phyloP scores from a whole-genome alignment of 2,329 filamentous ascomycete species.

The Sclerotinia borealis region DNA sequence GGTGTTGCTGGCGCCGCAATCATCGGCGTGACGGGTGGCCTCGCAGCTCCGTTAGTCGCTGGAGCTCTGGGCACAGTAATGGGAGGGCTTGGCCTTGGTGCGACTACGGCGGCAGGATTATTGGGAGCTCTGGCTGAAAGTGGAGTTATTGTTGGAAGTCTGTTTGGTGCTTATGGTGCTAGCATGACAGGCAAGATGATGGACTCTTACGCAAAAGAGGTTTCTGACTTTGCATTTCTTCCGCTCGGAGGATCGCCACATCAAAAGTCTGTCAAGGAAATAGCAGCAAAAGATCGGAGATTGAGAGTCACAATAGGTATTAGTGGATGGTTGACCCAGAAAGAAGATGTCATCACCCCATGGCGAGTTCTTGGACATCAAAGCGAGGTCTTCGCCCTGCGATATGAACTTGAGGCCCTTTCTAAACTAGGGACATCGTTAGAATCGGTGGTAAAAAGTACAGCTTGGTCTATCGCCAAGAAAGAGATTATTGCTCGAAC shows the following conservation, averaged over 20 bases:
- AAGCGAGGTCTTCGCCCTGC: slow-evolving; percentile 74
- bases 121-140: slow-evolving; percentile 77
- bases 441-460: slow-evolving; percentile 68
- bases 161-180: slow-evolving; percentile 89
- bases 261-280: slow-evolving; percentile 34
- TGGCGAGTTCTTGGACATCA: slow-evolving; percentile 72
- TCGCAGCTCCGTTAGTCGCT: slow-evolving; percentile 62
- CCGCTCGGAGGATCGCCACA: slow-evolving; percentile 54
- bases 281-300: slow-evolving; percentile 52
- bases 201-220: slow-evolving; percentile 78
- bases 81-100: slow-evolving; percentile 68
- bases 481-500: slow-evolving; percentile 57
- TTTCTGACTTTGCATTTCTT: slow-evolving; percentile 83
- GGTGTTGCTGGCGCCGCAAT: slow-evolving; percentile 80
- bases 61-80: slow-evolving; percentile 43
- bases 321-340: slow-evolving; percentile 71
- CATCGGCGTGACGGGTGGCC: slow-evolving; percentile 65
- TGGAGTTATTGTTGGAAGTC: slow-evolving; percentile 68
- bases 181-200: slow-evolving; percentile 81
- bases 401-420: slow-evolving; percentile 76
- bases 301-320: slow-evolving; percentile 79
- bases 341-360: slow-evolving; percentile 65
- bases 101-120: slow-evolving; percentile 68
- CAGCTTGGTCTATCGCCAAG: slow-evolving; percentile 72
- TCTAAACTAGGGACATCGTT: slow-evolving; percentile 73